Evolutionary conservation across 164 flowering plant species (phyloP).

Genomic region (Cinnamomum micranthum): DNA sequence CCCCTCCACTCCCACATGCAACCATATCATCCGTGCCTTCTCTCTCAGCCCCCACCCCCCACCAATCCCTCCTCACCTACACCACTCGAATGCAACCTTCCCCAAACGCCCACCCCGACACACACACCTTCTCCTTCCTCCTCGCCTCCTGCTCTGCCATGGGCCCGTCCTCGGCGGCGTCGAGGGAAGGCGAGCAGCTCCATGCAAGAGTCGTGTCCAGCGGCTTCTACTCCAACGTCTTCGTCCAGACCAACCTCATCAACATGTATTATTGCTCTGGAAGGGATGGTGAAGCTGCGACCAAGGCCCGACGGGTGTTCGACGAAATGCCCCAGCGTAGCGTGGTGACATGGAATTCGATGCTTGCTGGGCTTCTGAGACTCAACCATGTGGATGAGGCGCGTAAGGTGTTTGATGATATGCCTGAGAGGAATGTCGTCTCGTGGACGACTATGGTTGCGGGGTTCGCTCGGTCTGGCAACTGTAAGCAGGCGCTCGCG

Average conservation of each 20-base stretch:
- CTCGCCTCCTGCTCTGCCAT: conserved; percentile 40
- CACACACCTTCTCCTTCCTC: conserved; percentile 50
- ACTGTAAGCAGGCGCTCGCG: conserved; percentile 42
- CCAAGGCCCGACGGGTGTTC: conserved; percentile 35
- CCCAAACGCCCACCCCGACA: conserved; percentile 35
- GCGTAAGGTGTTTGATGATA: conserved; percentile 36
- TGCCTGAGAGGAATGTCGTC: conserved; percentile 63
- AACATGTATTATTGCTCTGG: conserved; percentile 38
- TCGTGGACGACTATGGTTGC: conserved; percentile 76
- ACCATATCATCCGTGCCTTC: conserved; percentile 58
- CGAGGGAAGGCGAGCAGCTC: conserved; percentile 47
- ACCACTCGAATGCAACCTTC: conserved; percentile 28
- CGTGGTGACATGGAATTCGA: conserved; percentile 44
- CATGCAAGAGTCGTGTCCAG: conserved; percentile 42
- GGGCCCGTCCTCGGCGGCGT: conserved; percentile 15
- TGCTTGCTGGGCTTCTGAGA: conserved; percentile 37
- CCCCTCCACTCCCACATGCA: conserved; percentile 49
- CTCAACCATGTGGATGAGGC: conserved; percentile 40
- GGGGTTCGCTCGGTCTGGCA: conserved; percentile 43
- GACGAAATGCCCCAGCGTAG: conserved; percentile 38
- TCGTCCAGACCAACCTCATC: conserved; percentile 52
- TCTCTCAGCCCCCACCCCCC: conserved; percentile 21
- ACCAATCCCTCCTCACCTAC: conserved; percentile 29
- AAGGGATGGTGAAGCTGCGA: conserved; percentile 11
- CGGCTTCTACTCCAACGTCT: conserved; percentile 41